Evolutionary conservation across 495 filamentous ascomycete genomes (phyloP).

Genomic region (Penicillium chermesinum): DNA sequence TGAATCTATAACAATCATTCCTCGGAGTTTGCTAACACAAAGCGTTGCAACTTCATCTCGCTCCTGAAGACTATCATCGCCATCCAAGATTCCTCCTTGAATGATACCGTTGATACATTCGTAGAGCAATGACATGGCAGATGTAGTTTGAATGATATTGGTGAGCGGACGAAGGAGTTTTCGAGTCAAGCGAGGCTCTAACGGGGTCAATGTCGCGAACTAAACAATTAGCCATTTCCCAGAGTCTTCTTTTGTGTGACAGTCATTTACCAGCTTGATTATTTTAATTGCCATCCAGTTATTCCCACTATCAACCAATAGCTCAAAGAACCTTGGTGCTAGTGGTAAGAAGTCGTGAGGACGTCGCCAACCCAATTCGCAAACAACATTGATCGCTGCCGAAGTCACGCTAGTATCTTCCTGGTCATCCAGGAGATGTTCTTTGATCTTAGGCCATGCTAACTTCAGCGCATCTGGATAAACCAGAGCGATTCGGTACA

Average conservation of each 20-base stretch:
- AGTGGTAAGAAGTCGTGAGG: slow-evolving; percentile 91
- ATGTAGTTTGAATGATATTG: slow-evolving; percentile 85
- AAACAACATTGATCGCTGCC: slow-evolving; percentile 93
- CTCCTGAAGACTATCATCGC: slow-evolving; percentile 67
- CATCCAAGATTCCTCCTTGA: slow-evolving; percentile 86
- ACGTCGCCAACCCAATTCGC: slow-evolving; percentile 89
- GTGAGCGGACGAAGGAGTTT: slow-evolving; percentile 95
- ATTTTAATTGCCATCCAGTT: slow-evolving; percentile 99
- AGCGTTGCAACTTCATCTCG: slow-evolving; percentile 90
- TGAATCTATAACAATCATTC: slow-evolving; percentile 87
- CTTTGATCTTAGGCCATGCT: slow-evolving; percentile 95
- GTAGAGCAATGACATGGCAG: slow-evolving; percentile 93
- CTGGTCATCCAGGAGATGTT: slow-evolving; percentile 80
- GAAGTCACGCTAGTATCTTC: slow-evolving; percentile 93
- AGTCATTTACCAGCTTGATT: slow-evolving; percentile 67
- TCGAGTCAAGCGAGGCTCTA: slow-evolving; percentile 84
- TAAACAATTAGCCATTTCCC: slow-evolving; percentile 36
- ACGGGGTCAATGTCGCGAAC: slow-evolving; percentile 91
- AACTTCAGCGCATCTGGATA: slow-evolving; percentile 90
- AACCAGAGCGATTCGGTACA: slow-evolving; percentile 87
- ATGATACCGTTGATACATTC: slow-evolving; percentile 99
- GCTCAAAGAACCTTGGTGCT: slow-evolving; percentile 84
- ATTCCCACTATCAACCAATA: slow-evolving; percentile 87
- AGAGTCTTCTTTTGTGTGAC: not conserved
- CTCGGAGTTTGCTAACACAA: slow-evolving; percentile 86